Base-by-base conservation (phyloP, 2,329 filamentous ascomycete genomes). In the Meredithiella fracta region DNA sequence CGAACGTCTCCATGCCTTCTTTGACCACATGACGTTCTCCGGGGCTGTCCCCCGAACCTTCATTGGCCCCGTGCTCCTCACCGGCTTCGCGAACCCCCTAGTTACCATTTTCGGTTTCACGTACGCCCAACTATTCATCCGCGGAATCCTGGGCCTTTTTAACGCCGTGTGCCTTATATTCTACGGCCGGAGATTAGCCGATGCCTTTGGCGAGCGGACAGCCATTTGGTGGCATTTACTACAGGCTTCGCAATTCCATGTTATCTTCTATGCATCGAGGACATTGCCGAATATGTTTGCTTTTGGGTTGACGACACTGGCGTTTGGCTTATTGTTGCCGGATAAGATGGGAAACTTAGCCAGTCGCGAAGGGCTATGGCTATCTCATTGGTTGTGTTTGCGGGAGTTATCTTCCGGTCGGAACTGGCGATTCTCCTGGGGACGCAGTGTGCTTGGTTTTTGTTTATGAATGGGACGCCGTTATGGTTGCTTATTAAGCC, bases 211-310 rank as follows among this genome's bases (percentile, higher is more conserved):
- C 14, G 70, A 67, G 26, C 73, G 73, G 3, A 78, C 82, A 2
- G 84, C 80, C 3, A 74, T 81, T 56, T 97, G 91, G 89, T 98
- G 85, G 71, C 69, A 84, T 3, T 60, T 86, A 40, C 74, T 97
- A 55, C 84, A 89, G 64, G 78, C 79, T 1, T 83, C 81, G 67
- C 91, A 97, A 68, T 98, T 98, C 65, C 92, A 98, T 69, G 71
- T 94, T 59, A 76, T 92, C 60, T 98, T 88, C 69, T 98, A 98
- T 71, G 84, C 90, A 14, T 92, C 89, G 15, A 77, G 92, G 59
- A 92, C 89, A 1, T 71, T 98, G 61, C 92, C 92, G 1, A 98
- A 98, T 67, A 95, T 94, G 85, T 94, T 96, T 69, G 90, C 92
- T 20, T 92, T 97, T 70, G 79, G 81, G 8, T 70, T 96, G 58